Percentiles rank a stretch among this genome's conserved stretches.
These are phyloP conservation scores for Claviceps citrina DNA, from an alignment of 2,329 filamentous ascomycete genomes.

Conservation along the genomic window DNA sequence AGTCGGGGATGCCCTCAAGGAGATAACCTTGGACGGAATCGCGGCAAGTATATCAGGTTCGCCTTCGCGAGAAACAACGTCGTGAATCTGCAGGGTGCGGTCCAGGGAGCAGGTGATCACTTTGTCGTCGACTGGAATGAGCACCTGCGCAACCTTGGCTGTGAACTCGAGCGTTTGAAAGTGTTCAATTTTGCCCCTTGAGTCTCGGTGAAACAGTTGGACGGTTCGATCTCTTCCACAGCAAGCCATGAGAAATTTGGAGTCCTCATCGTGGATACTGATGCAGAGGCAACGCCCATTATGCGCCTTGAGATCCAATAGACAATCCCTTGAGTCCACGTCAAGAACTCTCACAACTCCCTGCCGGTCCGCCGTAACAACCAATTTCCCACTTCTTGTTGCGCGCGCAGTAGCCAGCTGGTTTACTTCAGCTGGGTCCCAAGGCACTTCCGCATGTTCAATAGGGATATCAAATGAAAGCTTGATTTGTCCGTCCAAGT, in stretches of 20 bases:
- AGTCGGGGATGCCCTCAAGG: slow-evolving; percentile 71
- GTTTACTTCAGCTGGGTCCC: slow-evolving; percentile 38
- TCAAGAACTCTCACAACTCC: slow-evolving; percentile 66
- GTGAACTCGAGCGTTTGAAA: slow-evolving; percentile 91
- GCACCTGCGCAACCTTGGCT: slow-evolving; percentile 59
- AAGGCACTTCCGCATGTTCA: slow-evolving; percentile 40
- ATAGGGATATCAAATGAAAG: slow-evolving; percentile 51
- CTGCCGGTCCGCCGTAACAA: slow-evolving; percentile 73
- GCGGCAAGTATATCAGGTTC: slow-evolving; percentile 56
- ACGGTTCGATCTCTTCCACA: slow-evolving; percentile 83
- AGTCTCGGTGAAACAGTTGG: slow-evolving; percentile 61
- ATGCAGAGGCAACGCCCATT: slow-evolving; percentile 73
- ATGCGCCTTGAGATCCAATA: slow-evolving; percentile 71
- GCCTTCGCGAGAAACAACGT: slow-evolving; percentile 55
- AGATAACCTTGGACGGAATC: slow-evolving; percentile 59
- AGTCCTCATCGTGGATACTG: slow-evolving; percentile 48
- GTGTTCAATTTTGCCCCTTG: slow-evolving; percentile 49
- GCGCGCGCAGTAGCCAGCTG: slow-evolving; percentile 45
- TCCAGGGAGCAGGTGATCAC: slow-evolving; percentile 81
- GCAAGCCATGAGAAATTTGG: slow-evolving; percentile 56
- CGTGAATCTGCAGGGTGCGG: slow-evolving; percentile 69
- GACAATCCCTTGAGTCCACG: slow-evolving; percentile 40
- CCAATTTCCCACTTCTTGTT: slow-evolving; percentile 44
- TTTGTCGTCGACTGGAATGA: slow-evolving; percentile 60
- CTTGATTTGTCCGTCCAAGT: slow-evolving; percentile 52